A percentile compares a stretch with the other conserved stretches of the same genome.
phyloP scores from a whole-genome alignment of 1,284 basidiomycete genomes.

The Cutaneotrichosporon dermatis region DNA sequence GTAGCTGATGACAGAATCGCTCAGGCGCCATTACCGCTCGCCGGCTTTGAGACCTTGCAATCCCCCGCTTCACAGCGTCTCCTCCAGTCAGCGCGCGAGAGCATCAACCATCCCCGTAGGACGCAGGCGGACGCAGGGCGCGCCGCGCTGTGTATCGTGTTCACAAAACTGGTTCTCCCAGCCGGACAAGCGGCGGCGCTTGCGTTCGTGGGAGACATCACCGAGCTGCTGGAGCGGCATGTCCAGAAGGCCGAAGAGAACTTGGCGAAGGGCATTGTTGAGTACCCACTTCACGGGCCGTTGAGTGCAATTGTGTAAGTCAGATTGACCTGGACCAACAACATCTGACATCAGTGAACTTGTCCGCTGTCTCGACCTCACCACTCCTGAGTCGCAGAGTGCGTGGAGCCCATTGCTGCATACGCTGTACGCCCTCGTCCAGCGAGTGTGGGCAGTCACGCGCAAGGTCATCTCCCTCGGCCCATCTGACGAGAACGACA shows the following conservation, averaged over 20 bases:
- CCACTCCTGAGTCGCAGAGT: slow-evolving; percentile 4
- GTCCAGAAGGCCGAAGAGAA: slow-evolving; percentile 30
- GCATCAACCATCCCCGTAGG: slow-evolving; percentile 39
- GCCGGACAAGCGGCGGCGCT: slow-evolving; percentile 15
- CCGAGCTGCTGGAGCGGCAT: slow-evolving; percentile 29
- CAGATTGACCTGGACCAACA: neutral
- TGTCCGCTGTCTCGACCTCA: slow-evolving; percentile 24
- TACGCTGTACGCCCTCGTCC: slow-evolving; percentile 23
- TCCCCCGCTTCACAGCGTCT: slow-evolving; percentile 17
- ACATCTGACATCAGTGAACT: slow-evolving; percentile 22
- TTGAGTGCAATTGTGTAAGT: slow-evolving; percentile 38
- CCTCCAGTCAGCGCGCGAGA: slow-evolving; percentile 26
- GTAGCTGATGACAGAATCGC: slow-evolving; percentile 27
- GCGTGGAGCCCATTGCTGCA: slow-evolving; percentile 29
- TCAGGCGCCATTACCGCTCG: slow-evolving; percentile 30
- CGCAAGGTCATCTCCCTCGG: slow-evolving; percentile 40
- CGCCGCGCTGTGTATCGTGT: slow-evolving; percentile 38
- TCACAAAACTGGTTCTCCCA: slow-evolving; percentile 27
- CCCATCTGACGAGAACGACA: slow-evolving; percentile 12
- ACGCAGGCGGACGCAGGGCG: slow-evolving; percentile 48
- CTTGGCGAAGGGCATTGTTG: slow-evolving; percentile 32
- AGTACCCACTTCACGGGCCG: slow-evolving; percentile 41
- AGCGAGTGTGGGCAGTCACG: slow-evolving; percentile 41
- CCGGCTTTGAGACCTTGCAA: slow-evolving; percentile 31
- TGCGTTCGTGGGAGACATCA: slow-evolving; percentile 25